Evolutionary conservation across 2,329 filamentous ascomycete genomes (phyloP), one percentile per base, ranked within the genome.

Genomic region (Cryphonectria radicalis): DNA sequence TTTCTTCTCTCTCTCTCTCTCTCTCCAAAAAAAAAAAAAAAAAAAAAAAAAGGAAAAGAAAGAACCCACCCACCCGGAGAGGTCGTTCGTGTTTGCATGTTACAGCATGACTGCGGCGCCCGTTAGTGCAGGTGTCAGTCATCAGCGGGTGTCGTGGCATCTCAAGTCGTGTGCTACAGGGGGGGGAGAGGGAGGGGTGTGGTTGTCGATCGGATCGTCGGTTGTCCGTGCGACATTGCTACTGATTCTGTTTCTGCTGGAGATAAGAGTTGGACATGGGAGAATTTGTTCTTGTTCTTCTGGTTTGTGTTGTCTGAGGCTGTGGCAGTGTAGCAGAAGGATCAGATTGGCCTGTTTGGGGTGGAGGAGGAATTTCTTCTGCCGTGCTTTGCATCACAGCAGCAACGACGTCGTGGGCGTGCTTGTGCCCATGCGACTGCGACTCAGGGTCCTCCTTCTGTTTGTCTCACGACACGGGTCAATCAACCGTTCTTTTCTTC

Each of bases 91-190:
- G 42, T 65, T 65, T 65, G 63, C 62, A 37, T 50, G n/a, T 64
- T 64, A 53, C 68, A 59, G 55, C 55, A 67, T 46, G 42, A 37
- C 62, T 60, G 43, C 69, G 46, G 67, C 66, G 42, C 46, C 35
- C 42, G 53, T 42, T 67, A 42, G 50, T 43, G 50, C 19, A 57
- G n/a, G 53, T 57, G 55, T 35, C 55, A 59, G 37, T 57, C 66
- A 40, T 65, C 66, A 69, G 53, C 66, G 46, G 35, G 46, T 50
- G 46, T n/a, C 35, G 59, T 43, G 37, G 63, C 8, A 40, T 37
- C 59, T n/a, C 35, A 4, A 22, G 32, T 35, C 35, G 22, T 40
- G 22, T 40, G 19, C 35, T 40, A n/a, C 59, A 35, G 22, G 59
- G 59, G 35, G 22, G 6, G 43, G 40, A 13, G 11, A 14, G 40